Base-by-base conservation (phyloP, 2,329 filamentous ascomycete genomes). In the Penicillium sp. region DNA sequence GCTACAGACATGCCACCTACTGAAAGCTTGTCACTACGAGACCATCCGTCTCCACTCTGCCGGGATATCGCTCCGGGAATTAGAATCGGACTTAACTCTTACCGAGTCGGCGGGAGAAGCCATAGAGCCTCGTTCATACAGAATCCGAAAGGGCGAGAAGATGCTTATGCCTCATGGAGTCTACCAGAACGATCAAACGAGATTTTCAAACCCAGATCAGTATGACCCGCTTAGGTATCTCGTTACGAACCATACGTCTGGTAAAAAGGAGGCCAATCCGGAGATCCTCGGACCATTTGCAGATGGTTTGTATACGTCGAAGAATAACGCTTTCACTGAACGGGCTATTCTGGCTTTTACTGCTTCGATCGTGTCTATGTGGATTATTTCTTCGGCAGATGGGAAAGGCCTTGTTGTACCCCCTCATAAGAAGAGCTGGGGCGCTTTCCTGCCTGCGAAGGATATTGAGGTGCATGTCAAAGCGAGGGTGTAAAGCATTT, bases 341-440 rank as follows among this genome's bases (percentile, higher is more conserved):
- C 75, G 78, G 48, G 77, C 82, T 64, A 76, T 80, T 19, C 62
- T 86, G 44, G 70, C 79, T 25, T 80, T 84, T 45, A 76, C 78
- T 1, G 83, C 83, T 16, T 77, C 79, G 1, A 77, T 87, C 23
- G 65, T 86, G 21, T 73, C 77, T 6, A 76, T 84, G 64, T 87
- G 84, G 83, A 81, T 86, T 44, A 79, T 87, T 56, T 73, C 81
- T 53, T 76, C 81, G 0, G 75, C 72, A 0, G 70, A 69, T 48
- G 76, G 77, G 16, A 72, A 72, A 7, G 72, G 70, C 0, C 85
- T 84, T 79, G 74, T 74, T 19, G 74, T 87, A 44, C 85, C 86
- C 0, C 73, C 70, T 42, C 77, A 78, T 66, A 76, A 67, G 64
- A 78, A 76, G 61, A 80, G 79, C 6, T 80, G 76, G 53, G 80